A percentile compares a stretch with the other conserved stretches of the same genome.
Conservation (phyloP, 2,329 filamentous ascomycete genomes). For the Fusarium austroafricanum region DNA sequence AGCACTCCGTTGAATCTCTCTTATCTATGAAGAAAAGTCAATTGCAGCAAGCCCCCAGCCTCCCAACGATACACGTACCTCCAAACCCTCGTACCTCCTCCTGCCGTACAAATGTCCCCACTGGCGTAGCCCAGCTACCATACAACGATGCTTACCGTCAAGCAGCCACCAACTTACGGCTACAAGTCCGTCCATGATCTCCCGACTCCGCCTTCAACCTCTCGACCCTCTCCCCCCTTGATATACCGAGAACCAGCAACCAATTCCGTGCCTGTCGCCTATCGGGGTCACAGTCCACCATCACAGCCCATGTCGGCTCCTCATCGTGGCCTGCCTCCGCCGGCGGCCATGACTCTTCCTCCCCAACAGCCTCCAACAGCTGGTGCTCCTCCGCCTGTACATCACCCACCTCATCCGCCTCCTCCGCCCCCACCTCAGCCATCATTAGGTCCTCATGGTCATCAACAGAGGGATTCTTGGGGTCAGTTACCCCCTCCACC, state of each 20-base stretch:
- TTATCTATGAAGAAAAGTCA: constrained; percentile 32
- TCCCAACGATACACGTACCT: constrained; percentile 12
- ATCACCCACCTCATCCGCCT: constrained; percentile 49
- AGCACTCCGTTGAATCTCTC: constrained; percentile 5
- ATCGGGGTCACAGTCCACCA: constrained; percentile 60
- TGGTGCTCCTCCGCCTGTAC: constrained; percentile 43
- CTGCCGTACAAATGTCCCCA: constrained; percentile 44
- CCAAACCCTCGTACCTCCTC: constrained; percentile 16
- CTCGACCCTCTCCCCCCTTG: constrained; percentile 66
- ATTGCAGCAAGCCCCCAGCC: constrained; percentile 32
- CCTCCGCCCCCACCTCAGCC: constrained; percentile 43
- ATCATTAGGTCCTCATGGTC: constrained; percentile 46
- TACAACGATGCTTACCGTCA: constrained; percentile 70
- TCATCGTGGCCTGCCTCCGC: constrained; percentile 76
- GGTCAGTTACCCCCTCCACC: constrained; percentile 72
- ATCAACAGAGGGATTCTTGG: constrained; percentile 55
- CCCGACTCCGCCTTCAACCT: constrained; percentile 67
- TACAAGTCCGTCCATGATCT: constrained; percentile 72
- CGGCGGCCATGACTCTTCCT: constrained; percentile 72
- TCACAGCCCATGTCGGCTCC: constrained; percentile 74
- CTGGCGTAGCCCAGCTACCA: constrained; percentile 46
- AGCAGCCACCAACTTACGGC: constrained; percentile 69
- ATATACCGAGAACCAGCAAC: constrained; percentile 60
- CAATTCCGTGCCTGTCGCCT: constrained; percentile 54
- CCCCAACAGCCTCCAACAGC: constrained; percentile 55